These are phyloP conservation scores for Chamaecyparis obtusa DNA, from an alignment of 75 land plant genomes.

Conservation along the genomic window DNA sequence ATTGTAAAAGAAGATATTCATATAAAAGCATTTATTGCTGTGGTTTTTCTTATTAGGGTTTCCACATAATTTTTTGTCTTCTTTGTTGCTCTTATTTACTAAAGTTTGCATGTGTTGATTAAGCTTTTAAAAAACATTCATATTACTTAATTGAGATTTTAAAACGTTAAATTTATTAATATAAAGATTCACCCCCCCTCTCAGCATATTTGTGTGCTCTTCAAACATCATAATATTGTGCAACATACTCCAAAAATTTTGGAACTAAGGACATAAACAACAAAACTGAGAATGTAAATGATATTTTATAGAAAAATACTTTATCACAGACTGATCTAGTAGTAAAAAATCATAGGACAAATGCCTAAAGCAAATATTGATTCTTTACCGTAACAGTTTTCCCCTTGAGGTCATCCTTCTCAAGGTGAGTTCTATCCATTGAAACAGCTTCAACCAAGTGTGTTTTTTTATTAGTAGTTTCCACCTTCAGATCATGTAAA, in stretches of 20 bases:
- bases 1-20: too few relatives aligned
- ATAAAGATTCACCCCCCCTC: too few relatives aligned
- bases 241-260: background rate
- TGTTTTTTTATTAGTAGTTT: background rate
- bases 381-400: constrained; percentile 27
- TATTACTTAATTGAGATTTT: too few relatives aligned
- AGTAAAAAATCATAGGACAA: background rate
- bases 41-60: too few relatives aligned
- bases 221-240: background rate
- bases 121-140: too few relatives aligned
- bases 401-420: constrained; percentile 30
- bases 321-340: background rate
- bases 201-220: too few relatives aligned
- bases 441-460: constrained; percentile 7
- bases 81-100: too few relatives aligned
- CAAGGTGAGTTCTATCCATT: background rate
- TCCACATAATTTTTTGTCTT: too few relatives aligned
- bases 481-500: background rate
- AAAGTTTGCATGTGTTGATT: too few relatives aligned
- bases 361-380: background rate
- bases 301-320: background rate
- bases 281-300: background rate
- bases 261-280: background rate
- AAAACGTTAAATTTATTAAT: too few relatives aligned
- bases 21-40: too few relatives aligned